Evolutionary conservation across 495 filamentous ascomycete genomes (phyloP).

Genomic region (Massariosphaeria phaeospora): DNA sequence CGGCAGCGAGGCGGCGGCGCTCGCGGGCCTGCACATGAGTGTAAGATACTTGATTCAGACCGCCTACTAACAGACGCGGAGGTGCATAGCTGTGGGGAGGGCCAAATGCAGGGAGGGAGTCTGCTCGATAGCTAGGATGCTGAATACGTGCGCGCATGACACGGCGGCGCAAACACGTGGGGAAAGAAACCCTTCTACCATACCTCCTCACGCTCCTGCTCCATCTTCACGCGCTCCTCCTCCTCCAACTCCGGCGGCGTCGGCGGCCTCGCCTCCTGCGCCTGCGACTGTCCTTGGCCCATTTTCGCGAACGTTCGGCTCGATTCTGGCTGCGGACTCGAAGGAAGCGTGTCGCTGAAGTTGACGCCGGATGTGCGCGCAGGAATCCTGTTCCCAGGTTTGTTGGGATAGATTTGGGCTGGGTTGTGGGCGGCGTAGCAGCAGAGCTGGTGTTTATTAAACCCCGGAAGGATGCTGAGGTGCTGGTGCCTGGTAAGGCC

Average conservation of each 20-base stretch:
- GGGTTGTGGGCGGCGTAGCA: not conserved
- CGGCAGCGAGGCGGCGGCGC: constrained; percentile 16
- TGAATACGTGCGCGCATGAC: no score
- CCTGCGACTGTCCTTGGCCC: constrained; percentile 2
- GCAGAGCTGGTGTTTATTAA: no score
- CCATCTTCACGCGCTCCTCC: constrained; percentile 3
- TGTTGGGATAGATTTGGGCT: not conserved
- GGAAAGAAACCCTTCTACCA: no score
- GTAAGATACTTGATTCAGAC: no score
- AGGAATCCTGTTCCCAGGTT: not conserved
- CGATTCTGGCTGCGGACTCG: not conserved
- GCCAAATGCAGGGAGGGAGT: not conserved
- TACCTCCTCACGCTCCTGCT: constrained; percentile 16
- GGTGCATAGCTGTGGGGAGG: not conserved
- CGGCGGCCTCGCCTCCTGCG: no score
- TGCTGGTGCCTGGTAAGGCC: no score
- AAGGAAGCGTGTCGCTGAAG: no score
- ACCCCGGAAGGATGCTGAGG: no score
- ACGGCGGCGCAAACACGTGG: no score
- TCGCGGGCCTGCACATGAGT: constrained; percentile 13
- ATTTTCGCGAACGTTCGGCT: not conserved
- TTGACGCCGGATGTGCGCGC: no score
- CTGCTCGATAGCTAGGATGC: no score
- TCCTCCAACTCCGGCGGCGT: no score
- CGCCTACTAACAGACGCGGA: not conserved